phyloP scores from a whole-genome alignment of 345 rosid species.

The Lepidium africanum region DNA sequence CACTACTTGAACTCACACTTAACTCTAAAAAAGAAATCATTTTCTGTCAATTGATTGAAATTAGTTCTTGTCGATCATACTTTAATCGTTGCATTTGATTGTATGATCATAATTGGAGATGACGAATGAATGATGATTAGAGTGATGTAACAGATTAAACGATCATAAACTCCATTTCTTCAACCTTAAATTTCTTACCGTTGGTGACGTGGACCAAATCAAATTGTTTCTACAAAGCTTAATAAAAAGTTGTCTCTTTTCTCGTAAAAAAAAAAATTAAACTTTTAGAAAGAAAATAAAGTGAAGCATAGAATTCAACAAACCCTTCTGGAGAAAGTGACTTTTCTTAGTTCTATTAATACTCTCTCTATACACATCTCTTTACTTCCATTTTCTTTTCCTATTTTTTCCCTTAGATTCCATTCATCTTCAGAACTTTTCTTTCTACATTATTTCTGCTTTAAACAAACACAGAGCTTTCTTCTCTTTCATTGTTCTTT shows the following conservation, averaged over 20 bases:
- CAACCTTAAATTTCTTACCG: conserved; percentile 1
- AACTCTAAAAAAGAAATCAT: background rate
- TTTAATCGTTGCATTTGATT: conserved; percentile 2
- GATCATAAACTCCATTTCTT: conserved; percentile 7
- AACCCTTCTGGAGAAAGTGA: conserved; percentile 22
- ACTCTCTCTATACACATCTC: conserved; percentile 8
- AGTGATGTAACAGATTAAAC: conserved; percentile 16
- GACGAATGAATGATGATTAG: conserved; percentile 26
- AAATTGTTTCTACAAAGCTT: background rate
- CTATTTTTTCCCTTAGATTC: conserved; percentile 5
- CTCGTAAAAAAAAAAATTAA: too few relatives aligned
- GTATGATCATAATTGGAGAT: conserved; percentile 5
- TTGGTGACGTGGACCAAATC: conserved; percentile 21
- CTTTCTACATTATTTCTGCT: conserved; percentile 5
- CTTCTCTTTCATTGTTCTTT: background rate
- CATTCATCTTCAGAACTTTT: conserved; percentile 16
- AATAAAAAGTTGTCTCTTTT: background rate
- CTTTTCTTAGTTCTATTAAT: conserved; percentile 25
- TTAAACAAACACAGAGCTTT: conserved; percentile 8
- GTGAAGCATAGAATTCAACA: conserved; percentile 13
- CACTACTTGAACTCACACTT: conserved; percentile 9
- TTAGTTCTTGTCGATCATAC: background rate
- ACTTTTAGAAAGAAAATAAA: background rate
- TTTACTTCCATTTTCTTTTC: conserved; percentile 24
- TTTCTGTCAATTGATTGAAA: background rate